Conservation (phyloP, 1,139 yeast species). For the Suhomyces bolitotheri region DNA sequence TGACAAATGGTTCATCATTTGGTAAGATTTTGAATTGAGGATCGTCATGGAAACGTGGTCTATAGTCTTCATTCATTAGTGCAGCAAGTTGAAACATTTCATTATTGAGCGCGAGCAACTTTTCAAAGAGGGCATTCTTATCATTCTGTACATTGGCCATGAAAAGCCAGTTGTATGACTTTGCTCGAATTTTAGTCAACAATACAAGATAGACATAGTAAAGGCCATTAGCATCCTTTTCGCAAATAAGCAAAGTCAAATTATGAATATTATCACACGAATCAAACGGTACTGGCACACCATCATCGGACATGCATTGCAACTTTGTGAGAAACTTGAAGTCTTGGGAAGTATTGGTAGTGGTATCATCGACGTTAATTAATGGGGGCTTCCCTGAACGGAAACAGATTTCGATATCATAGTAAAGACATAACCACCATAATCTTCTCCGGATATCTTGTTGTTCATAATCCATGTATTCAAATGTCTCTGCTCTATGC, state of each 20-base stretch:
- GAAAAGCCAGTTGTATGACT: constrained; percentile 31
- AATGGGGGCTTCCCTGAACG: constrained; percentile 63
- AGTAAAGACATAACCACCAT: constrained; percentile 58
- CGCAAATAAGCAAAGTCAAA: constrained; percentile 1
- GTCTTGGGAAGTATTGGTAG: constrained; percentile 13
- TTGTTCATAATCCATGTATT: constrained; percentile 39
- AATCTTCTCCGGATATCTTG: constrained; percentile 39
- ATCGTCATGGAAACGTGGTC: constrained; percentile 18
- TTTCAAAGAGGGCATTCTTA: constrained; percentile 8
- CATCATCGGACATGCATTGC: neutral
- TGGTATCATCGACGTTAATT: constrained; percentile 50
- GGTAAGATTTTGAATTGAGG: constrained; percentile 16
- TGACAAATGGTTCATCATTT: neutral
- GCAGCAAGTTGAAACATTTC: constrained; percentile 19
- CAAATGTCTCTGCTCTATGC: constrained; percentile 55
- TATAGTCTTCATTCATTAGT: constrained; percentile 11
- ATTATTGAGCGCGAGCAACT: constrained; percentile 14
- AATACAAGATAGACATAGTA: constrained; percentile 19
- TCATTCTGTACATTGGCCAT: constrained; percentile 27
- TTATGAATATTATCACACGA: constrained; percentile 1
- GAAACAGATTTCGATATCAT: constrained; percentile 56
- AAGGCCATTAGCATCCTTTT: constrained; percentile 1
- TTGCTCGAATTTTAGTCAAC: constrained; percentile 30
- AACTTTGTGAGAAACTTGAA: constrained; percentile 1
- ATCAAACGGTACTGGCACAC: neutral